A percentile compares a stretch with the other conserved stretches of the same genome.
These are phyloP conservation scores for Cordyceps cateniannulata DNA, from an alignment of 2,329 filamentous ascomycete genomes.

Conservation along the genomic window DNA sequence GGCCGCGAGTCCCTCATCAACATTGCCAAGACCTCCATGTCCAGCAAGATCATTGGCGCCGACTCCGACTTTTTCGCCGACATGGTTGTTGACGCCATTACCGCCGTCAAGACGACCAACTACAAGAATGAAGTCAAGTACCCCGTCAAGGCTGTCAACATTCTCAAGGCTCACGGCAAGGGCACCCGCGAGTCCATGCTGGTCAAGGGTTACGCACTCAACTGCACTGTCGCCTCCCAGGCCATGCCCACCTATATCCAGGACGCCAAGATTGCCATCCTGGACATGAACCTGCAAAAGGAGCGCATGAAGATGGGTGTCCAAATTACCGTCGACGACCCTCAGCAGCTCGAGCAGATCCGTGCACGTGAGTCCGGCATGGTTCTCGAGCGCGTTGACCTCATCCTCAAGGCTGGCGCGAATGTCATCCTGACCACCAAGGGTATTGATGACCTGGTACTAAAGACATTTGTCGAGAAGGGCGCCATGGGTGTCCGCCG, in stretches of 20 bases:
- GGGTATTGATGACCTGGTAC: constrained; percentile 91
- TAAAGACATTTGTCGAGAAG: constrained; percentile 91
- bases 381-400: constrained; percentile 86
- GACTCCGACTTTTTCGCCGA: constrained; percentile 96
- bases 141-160: constrained; percentile 97
- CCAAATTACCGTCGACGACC: constrained; percentile 96
- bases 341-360: constrained; percentile 95
- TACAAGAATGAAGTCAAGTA: constrained; percentile 89
- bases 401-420: constrained; percentile 95
- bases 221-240: constrained; percentile 97
- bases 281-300: constrained; percentile 98
- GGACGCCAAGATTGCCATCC: constrained; percentile 91
- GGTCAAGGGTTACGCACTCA: constrained; percentile 93
- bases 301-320: constrained; percentile 99
- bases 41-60: constrained; percentile 94
- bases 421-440: constrained; percentile 97
- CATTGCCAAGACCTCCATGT: constrained; percentile 99
- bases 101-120: constrained; percentile 88
- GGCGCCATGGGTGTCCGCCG: constrained; percentile 92
- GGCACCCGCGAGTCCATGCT: constrained; percentile 80
- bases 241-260: constrained; percentile 90
- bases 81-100: constrained; percentile 96
- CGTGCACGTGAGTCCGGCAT: constrained; percentile 88
- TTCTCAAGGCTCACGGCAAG: constrained; percentile 97
- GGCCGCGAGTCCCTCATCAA: constrained; percentile 85